Evolutionary conservation across 1,139 yeast genomes (phyloP), one percentile per base, ranked within the genome.

Genomic region (Fermentozyma sake): DNA sequence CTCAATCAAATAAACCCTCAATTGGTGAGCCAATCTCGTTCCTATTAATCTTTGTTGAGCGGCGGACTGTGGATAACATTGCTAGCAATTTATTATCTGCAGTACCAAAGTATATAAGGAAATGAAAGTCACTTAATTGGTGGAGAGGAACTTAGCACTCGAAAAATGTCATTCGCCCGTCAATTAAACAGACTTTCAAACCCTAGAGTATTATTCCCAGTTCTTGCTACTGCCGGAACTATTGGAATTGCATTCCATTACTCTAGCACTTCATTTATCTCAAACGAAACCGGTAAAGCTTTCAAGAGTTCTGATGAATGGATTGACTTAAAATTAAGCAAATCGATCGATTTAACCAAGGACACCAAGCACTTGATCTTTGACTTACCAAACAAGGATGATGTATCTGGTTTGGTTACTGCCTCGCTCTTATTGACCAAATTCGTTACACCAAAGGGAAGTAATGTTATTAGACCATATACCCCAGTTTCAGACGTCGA

Each of bases 401-500:
- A 79, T 34, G 76, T 68, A 20, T 71, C 87, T 24, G 99, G 99
- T 16, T 72, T 91, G 46, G 67, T 75, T 43, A 72, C 80, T 34
- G 95, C 97, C 23, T 84, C 94, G 22, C 76, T 81, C 42, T 56
- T 93, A 29, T 55, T 91, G 56, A 74, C 95, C 54, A 87, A 87
- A 66, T 86, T 66, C 42, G 83, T 80, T 33, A 81, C 91, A 32
- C 73, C 77, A 35, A 86, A 86, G 65, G 97, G 96, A 43, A 77
- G 68, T 61, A 79, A 80, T 49, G 96, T 91, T 34, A 71, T 93
- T 41, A 82, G 99, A 67, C 98, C 99, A 25, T 93, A 93, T 70
- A 93, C 99, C 20, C 98, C 99, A 33, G 71, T 80, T 31, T 73
- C 85, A 18, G 86, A 82, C 48, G 66, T 72, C 30, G 77, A 76